Evolutionary conservation across 441 rosid genomes (phyloP).

Genomic region (Erysimum pusillum): DNA sequence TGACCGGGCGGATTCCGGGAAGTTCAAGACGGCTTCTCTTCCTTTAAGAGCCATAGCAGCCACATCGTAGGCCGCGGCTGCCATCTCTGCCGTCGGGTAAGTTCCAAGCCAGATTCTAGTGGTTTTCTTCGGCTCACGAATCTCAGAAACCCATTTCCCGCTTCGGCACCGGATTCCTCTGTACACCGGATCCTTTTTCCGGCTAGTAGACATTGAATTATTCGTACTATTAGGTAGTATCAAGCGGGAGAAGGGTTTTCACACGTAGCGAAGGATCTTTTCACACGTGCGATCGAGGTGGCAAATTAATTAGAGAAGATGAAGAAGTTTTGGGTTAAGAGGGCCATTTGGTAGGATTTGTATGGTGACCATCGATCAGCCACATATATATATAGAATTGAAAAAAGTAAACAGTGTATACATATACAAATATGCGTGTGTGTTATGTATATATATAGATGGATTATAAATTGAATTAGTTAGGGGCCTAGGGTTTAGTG

Average conservation of each 20-base stretch:
- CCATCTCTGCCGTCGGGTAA: conserved; percentile 79
- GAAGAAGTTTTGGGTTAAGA: conserved; percentile 19
- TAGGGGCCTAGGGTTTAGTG: conserved; percentile 23
- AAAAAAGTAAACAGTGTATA: not conserved
- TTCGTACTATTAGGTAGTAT: not conserved
- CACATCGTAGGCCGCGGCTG: conserved; percentile 85
- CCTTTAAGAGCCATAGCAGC: conserved; percentile 87
- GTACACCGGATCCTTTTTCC: conserved; percentile 55
- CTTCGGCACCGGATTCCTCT: conserved; percentile 81
- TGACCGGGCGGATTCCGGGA: conserved; percentile 57
- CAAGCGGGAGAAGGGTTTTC: not conserved
- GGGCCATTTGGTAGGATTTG: conserved; percentile 33
- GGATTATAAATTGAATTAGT: not conserved
- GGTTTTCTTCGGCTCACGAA: conserved; percentile 86
- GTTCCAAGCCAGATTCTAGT: conserved; percentile 95
- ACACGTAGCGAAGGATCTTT: conserved; percentile 37
- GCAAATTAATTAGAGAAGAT: conserved; percentile 19
- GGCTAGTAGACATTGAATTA: conserved; percentile 46
- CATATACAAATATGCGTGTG: not conserved
- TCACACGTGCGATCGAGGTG: conserved; percentile 11
- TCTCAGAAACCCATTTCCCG: conserved; percentile 91
- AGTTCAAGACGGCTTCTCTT: conserved; percentile 68
- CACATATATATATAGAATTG: conserved; percentile 31
- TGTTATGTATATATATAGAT: not conserved
- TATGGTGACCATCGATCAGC: conserved; percentile 34